Evolutionary conservation across 306 rosid genomes (phyloP).

Genomic region (Corylus avellana): DNA sequence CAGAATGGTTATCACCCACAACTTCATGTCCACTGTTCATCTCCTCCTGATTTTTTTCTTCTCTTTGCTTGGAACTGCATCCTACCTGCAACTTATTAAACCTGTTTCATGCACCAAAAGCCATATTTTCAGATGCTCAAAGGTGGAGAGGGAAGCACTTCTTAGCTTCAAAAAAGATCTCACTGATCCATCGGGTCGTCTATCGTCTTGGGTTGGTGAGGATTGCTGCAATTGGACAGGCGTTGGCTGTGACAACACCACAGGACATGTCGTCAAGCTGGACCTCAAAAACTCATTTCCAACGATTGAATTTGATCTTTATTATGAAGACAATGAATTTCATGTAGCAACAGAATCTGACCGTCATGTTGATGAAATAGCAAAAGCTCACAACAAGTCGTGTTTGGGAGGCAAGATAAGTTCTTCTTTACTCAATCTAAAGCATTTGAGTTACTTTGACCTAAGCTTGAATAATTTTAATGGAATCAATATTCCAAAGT

Average conservation of each 20-base stretch:
- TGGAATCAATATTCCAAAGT: background rate
- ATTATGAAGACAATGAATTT: no score
- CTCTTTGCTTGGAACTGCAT: no score
- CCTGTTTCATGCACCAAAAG: no score
- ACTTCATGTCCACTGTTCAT: no score
- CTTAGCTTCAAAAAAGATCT: slow-evolving; percentile 19
- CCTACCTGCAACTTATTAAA: no score
- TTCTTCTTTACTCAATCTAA: background rate
- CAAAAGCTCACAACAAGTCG: no score
- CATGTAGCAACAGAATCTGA: no score
- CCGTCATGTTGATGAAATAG: no score
- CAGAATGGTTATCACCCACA: background rate
- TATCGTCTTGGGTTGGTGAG: background rate
- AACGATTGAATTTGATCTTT: no score
- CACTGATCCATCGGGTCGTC: background rate
- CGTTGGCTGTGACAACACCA: slow-evolving; percentile 21
- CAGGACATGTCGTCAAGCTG: slow-evolving; percentile 21
- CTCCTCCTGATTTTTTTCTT: no score
- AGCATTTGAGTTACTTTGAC: background rate
- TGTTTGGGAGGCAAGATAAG: no score
- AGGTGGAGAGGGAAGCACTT: background rate
- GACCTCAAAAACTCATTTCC: background rate
- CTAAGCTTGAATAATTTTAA: background rate
- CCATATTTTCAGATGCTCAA: no score
- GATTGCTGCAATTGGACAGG: slow-evolving; percentile 31